Evolutionary conservation across 2,329 filamentous ascomycete species (phyloP).

Genomic region (Fusarium subtropicale): DNA sequence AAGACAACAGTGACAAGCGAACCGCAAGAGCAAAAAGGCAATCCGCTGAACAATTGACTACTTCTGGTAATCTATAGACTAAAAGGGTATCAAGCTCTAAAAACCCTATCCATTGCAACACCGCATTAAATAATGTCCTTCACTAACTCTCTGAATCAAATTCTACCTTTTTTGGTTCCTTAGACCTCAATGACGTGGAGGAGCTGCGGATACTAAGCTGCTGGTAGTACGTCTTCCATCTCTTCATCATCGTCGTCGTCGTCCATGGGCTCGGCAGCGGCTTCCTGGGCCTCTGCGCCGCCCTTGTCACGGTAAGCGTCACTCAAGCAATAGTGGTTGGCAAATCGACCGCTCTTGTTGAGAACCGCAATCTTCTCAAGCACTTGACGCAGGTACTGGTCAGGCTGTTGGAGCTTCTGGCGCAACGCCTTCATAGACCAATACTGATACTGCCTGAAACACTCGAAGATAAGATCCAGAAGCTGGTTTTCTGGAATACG

Average conservation of each 20-base stretch:
- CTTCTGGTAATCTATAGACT: slow-evolving; percentile 31
- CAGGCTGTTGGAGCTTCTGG: slow-evolving; percentile 82
- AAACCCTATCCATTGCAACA: slow-evolving; percentile 35
- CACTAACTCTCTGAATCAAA: background rate
- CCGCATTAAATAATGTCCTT: slow-evolving; percentile 12
- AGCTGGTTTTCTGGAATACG: slow-evolving; percentile 92
- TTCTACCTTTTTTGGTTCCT: background rate
- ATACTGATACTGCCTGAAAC: slow-evolving; percentile 88
- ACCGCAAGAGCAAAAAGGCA: background rate
- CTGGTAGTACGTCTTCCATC: slow-evolving; percentile 79
- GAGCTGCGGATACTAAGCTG: slow-evolving; percentile 28
- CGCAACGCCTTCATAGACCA: slow-evolving; percentile 95
- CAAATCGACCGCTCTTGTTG: slow-evolving; percentile 85
- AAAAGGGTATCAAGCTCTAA: slow-evolving; percentile 49
- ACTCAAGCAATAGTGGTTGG: slow-evolving; percentile 86
- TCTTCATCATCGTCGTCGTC: slow-evolving; percentile 74
- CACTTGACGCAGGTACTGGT: slow-evolving; percentile 89
- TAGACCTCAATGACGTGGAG: background rate
- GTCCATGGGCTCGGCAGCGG: slow-evolving; percentile 67
- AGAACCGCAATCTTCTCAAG: slow-evolving; percentile 85
- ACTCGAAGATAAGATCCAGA: slow-evolving; percentile 83
- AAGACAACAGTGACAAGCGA: background rate
- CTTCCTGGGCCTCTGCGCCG: slow-evolving; percentile 61
- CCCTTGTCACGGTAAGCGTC: slow-evolving; percentile 61
- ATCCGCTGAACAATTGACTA: slow-evolving; percentile 34